Evolutionary conservation across 2,329 filamentous ascomycete genomes (phyloP).

Genomic region (Monosporascus sp.): DNA sequence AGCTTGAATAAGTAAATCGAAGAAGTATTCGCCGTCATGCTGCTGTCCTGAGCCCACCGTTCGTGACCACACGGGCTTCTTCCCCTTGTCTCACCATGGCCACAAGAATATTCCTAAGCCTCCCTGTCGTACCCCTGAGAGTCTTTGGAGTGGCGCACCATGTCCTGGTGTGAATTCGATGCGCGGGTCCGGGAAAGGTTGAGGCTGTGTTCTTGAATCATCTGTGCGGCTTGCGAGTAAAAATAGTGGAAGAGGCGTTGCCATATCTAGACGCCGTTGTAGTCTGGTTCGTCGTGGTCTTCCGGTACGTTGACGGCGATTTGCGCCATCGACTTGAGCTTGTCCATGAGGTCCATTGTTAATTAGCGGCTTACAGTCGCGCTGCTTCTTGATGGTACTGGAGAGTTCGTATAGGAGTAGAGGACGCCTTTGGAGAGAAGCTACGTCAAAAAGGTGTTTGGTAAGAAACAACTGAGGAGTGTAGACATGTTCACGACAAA

Average conservation of each 20-base stretch:
- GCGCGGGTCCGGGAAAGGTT: slow-evolving; percentile 2
- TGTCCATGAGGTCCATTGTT: not conserved
- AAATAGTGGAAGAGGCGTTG: slow-evolving; percentile 10
- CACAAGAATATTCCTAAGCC: slow-evolving; percentile 8
- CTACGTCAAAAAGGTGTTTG: no score
- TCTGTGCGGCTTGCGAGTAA: slow-evolving; percentile 1
- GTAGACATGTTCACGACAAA: no score
- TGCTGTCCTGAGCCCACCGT: not conserved
- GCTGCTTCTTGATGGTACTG: no score
- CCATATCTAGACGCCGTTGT: slow-evolving; percentile 6
- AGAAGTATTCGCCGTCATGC: not conserved
- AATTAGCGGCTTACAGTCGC: no score
- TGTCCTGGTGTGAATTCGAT: slow-evolving; percentile 7
- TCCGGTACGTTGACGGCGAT: slow-evolving; percentile 1
- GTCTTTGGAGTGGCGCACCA: slow-evolving; percentile 6
- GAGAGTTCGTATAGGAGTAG: no score
- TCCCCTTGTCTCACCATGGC: not conserved
- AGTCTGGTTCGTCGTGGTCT: not conserved
- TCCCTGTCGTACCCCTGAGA: slow-evolving; percentile 9
- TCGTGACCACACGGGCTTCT: not conserved
- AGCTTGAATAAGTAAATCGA: not conserved
- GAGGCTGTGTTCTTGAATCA: slow-evolving; percentile 5
- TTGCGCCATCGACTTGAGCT: slow-evolving; percentile 10
- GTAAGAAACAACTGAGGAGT: no score
- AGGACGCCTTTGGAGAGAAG: no score